Conservation (phyloP, 2,329 filamentous ascomycete species). For the Colletotrichum navitas region DNA sequence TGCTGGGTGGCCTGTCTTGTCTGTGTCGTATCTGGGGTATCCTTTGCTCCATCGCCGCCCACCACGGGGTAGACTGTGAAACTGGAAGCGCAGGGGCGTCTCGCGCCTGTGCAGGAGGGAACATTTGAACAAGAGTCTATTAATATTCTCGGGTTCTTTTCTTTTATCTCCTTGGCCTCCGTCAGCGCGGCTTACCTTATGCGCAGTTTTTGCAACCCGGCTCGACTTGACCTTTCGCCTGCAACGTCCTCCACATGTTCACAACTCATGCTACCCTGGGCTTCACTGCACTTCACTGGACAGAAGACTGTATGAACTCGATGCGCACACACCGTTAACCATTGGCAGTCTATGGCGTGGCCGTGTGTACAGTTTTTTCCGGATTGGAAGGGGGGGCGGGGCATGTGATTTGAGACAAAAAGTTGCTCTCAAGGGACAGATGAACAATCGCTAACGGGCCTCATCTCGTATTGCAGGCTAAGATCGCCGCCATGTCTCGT, state of each 20-base stretch:
- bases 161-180: background rate
- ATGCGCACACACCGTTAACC: too few species aligned
- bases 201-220: too few species aligned
- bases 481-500: background rate
- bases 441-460: too few species aligned
- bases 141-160: background rate
- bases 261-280: background rate
- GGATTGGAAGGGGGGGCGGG: too few species aligned
- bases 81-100: constrained; percentile 30
- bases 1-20: background rate
- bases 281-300: too few species aligned
- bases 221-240: constrained; percentile 9
- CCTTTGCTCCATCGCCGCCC: background rate
- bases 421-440: accelerated
- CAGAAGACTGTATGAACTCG: background rate
- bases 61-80: constrained; percentile 33
- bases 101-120: background rate
- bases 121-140: constrained; percentile 19
- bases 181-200: background rate
- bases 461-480: background rate
- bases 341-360: background rate
- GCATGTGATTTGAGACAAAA: too few species aligned
- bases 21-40: constrained; percentile 28
- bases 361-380: too few species aligned
- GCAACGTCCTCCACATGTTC: background rate